Percentiles rank a stretch among this genome's conserved stretches.
Conservation (phyloP, 257 asterid genomes). For the Nemophila menziesii region DNA sequence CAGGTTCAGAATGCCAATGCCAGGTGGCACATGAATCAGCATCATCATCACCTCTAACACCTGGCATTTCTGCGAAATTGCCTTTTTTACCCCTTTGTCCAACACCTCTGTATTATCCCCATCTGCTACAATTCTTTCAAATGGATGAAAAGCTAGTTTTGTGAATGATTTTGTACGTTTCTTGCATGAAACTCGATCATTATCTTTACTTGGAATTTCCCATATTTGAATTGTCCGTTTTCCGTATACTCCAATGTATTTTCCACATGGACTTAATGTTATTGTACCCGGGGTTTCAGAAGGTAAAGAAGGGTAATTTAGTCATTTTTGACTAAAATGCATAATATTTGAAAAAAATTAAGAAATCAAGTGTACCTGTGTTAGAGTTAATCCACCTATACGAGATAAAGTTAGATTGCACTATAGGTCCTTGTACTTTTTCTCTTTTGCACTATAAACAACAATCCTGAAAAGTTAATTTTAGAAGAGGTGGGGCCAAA, state of each 20-base stretch:
- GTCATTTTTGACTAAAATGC: too few relatives aligned
- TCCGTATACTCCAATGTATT: slow-evolving; percentile 48
- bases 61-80: slow-evolving; percentile 72
- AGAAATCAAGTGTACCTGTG: too few relatives aligned
- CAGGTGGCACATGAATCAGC: slow-evolving; percentile 87
- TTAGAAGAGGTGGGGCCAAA: too few relatives aligned
- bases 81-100: slow-evolving; percentile 38
- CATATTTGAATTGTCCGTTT: slow-evolving; percentile 60
- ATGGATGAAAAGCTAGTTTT: slow-evolving; percentile 86
- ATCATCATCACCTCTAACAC: slow-evolving; percentile 64
- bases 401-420: too few relatives aligned
- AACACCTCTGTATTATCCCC: slow-evolving; percentile 87
- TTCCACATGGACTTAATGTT: slow-evolving; percentile 49
- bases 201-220: slow-evolving; percentile 68
- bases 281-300: slow-evolving; percentile 23
- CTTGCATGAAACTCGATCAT: slow-evolving; percentile 32
- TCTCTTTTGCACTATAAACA: too few relatives aligned
- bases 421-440: too few relatives aligned
- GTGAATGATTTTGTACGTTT: slow-evolving; percentile 65
- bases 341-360: too few relatives aligned
- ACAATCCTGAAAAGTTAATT: too few relatives aligned
- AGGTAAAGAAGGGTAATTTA: too few relatives aligned
- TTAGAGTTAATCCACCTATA: too few relatives aligned
- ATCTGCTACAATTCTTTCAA: slow-evolving; percentile 70
- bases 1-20: slow-evolving; percentile 96